Evolutionary conservation across 2,329 filamentous ascomycete species (phyloP).

Genomic region (Neofusicoccum sp.): DNA sequence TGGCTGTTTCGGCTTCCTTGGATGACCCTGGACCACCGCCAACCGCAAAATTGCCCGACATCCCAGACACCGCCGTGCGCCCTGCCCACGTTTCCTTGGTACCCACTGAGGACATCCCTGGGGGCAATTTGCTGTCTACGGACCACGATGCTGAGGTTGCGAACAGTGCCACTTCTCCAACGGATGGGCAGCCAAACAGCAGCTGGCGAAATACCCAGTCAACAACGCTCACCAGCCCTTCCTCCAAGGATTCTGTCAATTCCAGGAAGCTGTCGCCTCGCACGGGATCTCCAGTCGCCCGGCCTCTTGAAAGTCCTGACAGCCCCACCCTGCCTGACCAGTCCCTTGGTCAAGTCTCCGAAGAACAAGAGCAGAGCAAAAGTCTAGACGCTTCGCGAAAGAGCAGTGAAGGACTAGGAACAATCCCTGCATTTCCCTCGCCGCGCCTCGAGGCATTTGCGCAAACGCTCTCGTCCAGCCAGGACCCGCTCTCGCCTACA

Average conservation of each 20-base stretch:
- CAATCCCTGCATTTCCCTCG: slow-evolving; percentile 21
- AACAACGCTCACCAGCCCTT: slow-evolving; percentile 38
- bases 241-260: slow-evolving; percentile 4
- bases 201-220: slow-evolving; percentile 59
- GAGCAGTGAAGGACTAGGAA: slow-evolving; percentile 23
- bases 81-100: slow-evolving; percentile 23
- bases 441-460: slow-evolving; percentile 36
- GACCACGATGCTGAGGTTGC: slow-evolving; percentile 32
- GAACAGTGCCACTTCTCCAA: slow-evolving; percentile 25
- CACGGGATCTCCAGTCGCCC: slow-evolving; percentile 48
- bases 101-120: slow-evolving; percentile 34
- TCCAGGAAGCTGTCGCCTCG: not conserved
- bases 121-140: slow-evolving; percentile 31
- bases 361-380: not conserved
- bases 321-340: slow-evolving; percentile 62
- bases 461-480: slow-evolving; percentile 23
- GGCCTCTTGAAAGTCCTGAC: slow-evolving; percentile 47
- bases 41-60: slow-evolving; percentile 43
- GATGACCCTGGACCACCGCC: slow-evolving; percentile 49
- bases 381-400: not conserved
- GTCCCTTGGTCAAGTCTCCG: slow-evolving; percentile 28
- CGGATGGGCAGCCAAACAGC: slow-evolving; percentile 23
- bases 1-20: slow-evolving; percentile 41
- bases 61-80: slow-evolving; percentile 32
- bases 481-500: slow-evolving; percentile 26